Evolutionary conservation across 2,329 filamentous ascomycete genomes (phyloP), one percentile per base, ranked within the genome.

Genomic region (Aspergillus caelatus): DNA sequence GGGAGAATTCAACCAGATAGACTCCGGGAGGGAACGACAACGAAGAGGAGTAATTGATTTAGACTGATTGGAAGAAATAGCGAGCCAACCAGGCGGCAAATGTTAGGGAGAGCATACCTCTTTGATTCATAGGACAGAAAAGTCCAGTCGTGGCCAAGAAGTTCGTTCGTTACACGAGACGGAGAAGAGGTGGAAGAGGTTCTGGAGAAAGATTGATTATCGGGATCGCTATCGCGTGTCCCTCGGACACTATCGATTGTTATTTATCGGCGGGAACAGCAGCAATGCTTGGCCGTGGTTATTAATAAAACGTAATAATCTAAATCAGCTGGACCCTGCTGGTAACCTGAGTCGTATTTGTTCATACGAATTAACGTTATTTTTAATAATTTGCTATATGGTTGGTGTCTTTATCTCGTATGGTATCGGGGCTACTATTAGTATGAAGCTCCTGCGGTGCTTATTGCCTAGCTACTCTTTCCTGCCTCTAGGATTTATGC

Each of bases 211-310:
- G 52, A 55, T 61, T 53, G 60, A 62, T 61, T 63, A 66, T 64
- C 64, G 61, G 61, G 41, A 19, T 58, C 64, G 62, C 55, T 64
- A 66, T 67, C 65, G 65, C 63, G 61, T 50, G 58, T 58, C 52
- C 19, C 57, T 55, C 64, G 60, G 60, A 62, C 61, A 64, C 66
- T 66, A 68, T 68, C 66, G 53, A 62, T 61, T 61, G 64, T 68
- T 63, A 68, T 68, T 68, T 62, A 66, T 66, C 66, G 57, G 46
- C 61, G 34, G 58, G 57, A 58, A 63, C 61, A 45, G 21, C 61
- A 45, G 34, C 54, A 55, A 55, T 62, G 63, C 64, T 67, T 66
- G 62, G 64, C 62, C 19, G 7, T 26, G 32, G 52, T 39, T 39
- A 55, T 39, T 55, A 55, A 55, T 55, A 23, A 36, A 55, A 55